Evolutionary conservation across 164 flowering plant genomes (phyloP).

Genomic region (Tetrastigma voinierianum): DNA sequence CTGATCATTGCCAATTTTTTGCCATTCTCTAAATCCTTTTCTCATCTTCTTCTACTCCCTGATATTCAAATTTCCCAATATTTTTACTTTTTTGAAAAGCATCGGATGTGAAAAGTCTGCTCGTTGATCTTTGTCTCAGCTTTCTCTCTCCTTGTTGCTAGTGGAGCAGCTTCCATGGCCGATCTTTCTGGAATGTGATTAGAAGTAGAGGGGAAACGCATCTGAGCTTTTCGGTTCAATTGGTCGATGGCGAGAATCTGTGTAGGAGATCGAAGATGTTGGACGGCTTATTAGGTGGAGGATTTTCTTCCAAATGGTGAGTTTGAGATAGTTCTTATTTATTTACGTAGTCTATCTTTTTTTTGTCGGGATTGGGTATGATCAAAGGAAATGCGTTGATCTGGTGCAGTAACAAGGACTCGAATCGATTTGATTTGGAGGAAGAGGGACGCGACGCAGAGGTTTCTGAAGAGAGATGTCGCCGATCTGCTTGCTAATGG

Average conservation of each 20-base stretch:
- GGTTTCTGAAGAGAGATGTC: slow-evolving; percentile 75
- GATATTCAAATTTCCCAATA: too few species aligned
- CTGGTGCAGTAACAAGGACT: slow-evolving; percentile 57
- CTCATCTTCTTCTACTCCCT: too few species aligned
- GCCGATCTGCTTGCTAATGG: slow-evolving; percentile 83
- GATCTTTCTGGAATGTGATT: not conserved
- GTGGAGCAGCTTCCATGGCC: not conserved
- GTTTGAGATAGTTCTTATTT: slow-evolving; percentile 8
- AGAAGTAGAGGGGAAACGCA: not conserved
- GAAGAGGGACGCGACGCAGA: slow-evolving; percentile 74
- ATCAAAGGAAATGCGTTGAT: slow-evolving; percentile 3
- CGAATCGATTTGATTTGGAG: slow-evolving; percentile 69
- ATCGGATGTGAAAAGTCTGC: not conserved
- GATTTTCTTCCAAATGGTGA: slow-evolving; percentile 76
- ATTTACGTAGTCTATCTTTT: not conserved
- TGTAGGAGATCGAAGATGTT: slow-evolving; percentile 50
- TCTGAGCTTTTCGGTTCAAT: too few species aligned
- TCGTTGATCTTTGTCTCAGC: not conserved
- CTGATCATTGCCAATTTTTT: too few species aligned
- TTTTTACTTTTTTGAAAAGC: not conserved
- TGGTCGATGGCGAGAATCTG: too few species aligned
- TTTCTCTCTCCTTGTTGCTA: not conserved
- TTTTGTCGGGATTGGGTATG: slow-evolving; percentile 1
- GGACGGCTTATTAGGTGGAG: slow-evolving; percentile 76
- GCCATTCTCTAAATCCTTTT: too few species aligned